Percentiles rank a stretch among this genome's conserved stretches.
phyloP scores from a whole-genome alignment of 164 flowering plant genomes.

The Tetrastigma voinierianum region DNA sequence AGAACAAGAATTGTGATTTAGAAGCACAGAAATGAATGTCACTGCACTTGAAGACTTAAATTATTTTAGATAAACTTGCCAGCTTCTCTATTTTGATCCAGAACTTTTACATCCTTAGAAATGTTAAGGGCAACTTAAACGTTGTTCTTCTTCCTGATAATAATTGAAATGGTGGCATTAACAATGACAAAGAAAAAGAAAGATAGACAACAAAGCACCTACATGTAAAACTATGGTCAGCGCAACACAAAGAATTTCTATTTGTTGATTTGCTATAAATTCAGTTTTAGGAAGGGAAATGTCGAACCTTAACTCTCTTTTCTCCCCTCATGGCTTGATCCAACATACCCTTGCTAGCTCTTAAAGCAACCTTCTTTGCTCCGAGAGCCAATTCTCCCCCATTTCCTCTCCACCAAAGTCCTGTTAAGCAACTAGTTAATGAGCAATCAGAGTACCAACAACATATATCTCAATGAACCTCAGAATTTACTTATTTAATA shows the following conservation, averaged over 20 bases:
- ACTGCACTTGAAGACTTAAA: not conserved
- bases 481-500: not conserved
- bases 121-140: constrained; percentile 86
- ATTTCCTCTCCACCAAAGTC: constrained; percentile 97
- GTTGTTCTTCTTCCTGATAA: constrained; percentile 89
- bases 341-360: constrained; percentile 87
- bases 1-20: not conserved
- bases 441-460: constrained; percentile 9
- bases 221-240: not conserved
- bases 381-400: constrained; percentile 88
- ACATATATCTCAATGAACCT: not conserved
- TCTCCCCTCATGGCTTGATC: constrained; percentile 97
- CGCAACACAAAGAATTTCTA: not conserved
- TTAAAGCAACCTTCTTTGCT: constrained; percentile 92
- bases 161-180: constrained; percentile 5
- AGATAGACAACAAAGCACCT: not conserved
- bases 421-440: constrained; percentile 36
- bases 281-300: not conserved
- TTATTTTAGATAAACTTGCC: constrained; percentile 45
- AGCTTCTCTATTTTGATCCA: constrained; percentile 98
- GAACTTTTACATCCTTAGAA: constrained; percentile 94
- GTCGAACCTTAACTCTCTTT: constrained; percentile 82
- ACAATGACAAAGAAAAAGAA: not conserved
- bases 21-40: not conserved
- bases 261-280: not conserved